A percentile compares a stretch with the other conserved stretches of the same genome.
Conservation (phyloP, 345 rosid species). For the Geranium brycei region DNA sequence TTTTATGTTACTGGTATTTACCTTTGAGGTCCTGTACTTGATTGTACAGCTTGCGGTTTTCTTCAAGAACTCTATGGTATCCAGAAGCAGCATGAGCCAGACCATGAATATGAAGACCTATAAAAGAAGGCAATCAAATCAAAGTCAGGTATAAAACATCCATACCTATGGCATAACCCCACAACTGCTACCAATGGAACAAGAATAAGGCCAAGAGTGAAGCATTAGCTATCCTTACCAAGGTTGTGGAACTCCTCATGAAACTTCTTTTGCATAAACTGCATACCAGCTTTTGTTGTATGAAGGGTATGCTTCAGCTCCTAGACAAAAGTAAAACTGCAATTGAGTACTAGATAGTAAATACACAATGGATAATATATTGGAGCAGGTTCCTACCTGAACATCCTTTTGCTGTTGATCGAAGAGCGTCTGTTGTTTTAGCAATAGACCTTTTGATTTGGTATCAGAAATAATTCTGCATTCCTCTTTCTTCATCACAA, state of each 20-base stretch:
- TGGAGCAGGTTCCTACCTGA: slow-evolving; percentile 24
- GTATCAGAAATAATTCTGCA: slow-evolving; percentile 24
- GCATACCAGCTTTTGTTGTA: slow-evolving; percentile 83
- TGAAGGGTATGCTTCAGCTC: slow-evolving; percentile 53
- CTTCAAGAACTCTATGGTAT: slow-evolving; percentile 83
- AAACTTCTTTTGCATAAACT: slow-evolving; percentile 67
- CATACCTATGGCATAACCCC: no score
- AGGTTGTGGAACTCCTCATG: slow-evolving; percentile 74
- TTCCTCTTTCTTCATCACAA: slow-evolving; percentile 36
- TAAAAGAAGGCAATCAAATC: slow-evolving; percentile 5
- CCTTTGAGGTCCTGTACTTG: slow-evolving; percentile 97
- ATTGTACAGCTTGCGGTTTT: slow-evolving; percentile 88
- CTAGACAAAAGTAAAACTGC: slow-evolving; percentile 17
- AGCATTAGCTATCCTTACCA: slow-evolving; percentile 24
- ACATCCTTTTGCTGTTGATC: slow-evolving; percentile 65
- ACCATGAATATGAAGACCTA: slow-evolving; percentile 76
- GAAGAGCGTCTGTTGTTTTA: slow-evolving; percentile 46
- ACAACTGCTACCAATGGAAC: no score
- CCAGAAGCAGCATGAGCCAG: slow-evolving; percentile 93
- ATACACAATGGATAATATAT: not conserved
- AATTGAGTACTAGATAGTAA: no score
- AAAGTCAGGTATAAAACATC: no score
- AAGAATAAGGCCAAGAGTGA: not conserved
- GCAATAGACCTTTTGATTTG: slow-evolving; percentile 30
- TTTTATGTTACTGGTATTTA: slow-evolving; percentile 9